Evolutionary conservation across 176 grass and related monocot species (phyloP), one percentile per base, ranked within the genome.

Genomic region (Neostapfia colusana): DNA sequence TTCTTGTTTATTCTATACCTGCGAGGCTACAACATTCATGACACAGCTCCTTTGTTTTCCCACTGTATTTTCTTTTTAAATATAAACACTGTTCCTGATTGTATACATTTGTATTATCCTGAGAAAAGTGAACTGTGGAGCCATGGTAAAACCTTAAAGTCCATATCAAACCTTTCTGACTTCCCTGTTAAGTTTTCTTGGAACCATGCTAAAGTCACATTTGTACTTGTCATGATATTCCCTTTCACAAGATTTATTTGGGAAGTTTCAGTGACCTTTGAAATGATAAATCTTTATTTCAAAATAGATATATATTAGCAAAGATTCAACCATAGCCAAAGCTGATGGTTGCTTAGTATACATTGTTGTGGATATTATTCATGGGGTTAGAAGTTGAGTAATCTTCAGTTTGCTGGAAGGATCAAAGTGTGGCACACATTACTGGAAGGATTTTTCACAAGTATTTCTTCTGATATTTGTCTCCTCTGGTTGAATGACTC

Each of bases 1-100:
- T 41, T 18, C 36, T 65, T n/a, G 42, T 78, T 63, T 16, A 21
- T 38, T 55, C 67, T 14, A 15, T 43, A 14, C 7, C 44, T 31
- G 3, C 31, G 3, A 31, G 31, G 31, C 31, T 49, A 67, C 21
- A 61, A 43, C 39, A 57, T 82, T 69, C 42, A 14, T 42, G 51
- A 8, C 38, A 34, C 0, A 49, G 26, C 20, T 27, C 27, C 31
- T 38, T 41, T 65, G 23, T 77, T 74, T 40, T 4, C 54, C 11
- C 8, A 41, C 42, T 21, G 53, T 60, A 26, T 79, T 37, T 18
- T 88, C 17, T 73, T 56, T 20, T 78, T 20, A 4, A 65, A 67
- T 61, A 41, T 28, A 31, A 10, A 51, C 9, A 31, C 39, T 69
- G 24, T 8, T 63, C 21, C 3, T 50, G 34, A 20, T 73, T 60